These are phyloP conservation scores for Umbelopsis sp. DNA, from an alignment of 192 early-diverging fungal genomes.

Conservation along the genomic window DNA sequence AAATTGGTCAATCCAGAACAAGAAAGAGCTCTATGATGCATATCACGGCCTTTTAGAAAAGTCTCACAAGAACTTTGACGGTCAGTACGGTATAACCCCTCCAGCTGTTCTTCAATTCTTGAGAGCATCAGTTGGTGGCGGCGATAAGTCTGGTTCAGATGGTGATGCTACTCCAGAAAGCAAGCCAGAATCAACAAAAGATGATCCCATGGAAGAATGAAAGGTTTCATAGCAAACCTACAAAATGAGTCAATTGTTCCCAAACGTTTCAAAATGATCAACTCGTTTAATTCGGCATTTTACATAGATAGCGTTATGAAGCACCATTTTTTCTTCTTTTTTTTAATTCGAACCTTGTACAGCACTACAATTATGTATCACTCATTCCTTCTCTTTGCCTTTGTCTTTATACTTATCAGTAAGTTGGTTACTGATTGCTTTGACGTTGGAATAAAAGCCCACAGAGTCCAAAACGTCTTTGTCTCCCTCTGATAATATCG, in stretches of 20 bases:
- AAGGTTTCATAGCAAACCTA: neutral
- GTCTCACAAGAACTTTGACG: conserved; percentile 22
- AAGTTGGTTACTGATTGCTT: neutral
- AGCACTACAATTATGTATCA: neutral
- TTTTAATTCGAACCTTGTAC: neutral
- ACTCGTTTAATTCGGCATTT: neutral
- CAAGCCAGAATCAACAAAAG: neutral
- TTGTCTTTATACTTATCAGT: neutral
- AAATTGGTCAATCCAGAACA: neutral
- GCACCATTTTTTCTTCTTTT: neutral
- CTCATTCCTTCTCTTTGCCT: neutral
- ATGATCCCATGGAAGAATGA: conserved; percentile 11
- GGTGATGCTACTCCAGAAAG: neutral
- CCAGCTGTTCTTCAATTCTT: conserved; percentile 10
- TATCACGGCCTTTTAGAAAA: conserved; percentile 13
- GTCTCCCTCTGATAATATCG: neutral
- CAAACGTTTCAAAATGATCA: neutral
- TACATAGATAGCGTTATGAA: too few relatives aligned
- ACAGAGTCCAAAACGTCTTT: neutral
- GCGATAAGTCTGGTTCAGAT: neutral
- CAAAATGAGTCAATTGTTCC: too few relatives aligned
- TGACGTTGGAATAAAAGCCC: neutral
- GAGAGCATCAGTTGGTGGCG: neutral
- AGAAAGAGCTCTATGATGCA: neutral
- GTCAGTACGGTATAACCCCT: conserved; percentile 4